These are phyloP conservation scores for Plantago coronopus DNA, from an alignment of 305 asterid genomes.

Conservation along the genomic window DNA sequence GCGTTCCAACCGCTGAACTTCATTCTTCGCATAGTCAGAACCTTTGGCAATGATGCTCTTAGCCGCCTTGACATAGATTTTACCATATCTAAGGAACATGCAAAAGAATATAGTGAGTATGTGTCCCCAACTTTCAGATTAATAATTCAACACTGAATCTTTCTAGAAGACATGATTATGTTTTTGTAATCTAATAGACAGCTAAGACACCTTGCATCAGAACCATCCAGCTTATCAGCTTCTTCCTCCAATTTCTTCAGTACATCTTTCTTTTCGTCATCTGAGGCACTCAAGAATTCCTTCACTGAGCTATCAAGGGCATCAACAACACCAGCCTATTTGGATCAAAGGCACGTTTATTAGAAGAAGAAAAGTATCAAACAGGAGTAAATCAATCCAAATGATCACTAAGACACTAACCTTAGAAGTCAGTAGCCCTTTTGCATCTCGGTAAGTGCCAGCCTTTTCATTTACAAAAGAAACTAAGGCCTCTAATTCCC, in stretches of 20 bases:
- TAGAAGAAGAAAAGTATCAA: conserved; percentile 9
- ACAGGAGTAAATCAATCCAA: conserved; percentile 10
- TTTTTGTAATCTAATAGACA: conserved; percentile 9
- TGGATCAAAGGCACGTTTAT: background rate
- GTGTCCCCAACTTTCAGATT: background rate
- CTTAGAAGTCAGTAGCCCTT: conserved; percentile 69
- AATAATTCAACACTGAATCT: too few species aligned
- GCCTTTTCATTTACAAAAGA: conserved; percentile 74
- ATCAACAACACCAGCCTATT: conserved; percentile 79
- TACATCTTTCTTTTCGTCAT: conserved; percentile 53
- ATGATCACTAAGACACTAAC: conserved; percentile 42
- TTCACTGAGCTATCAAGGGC: conserved; percentile 58
- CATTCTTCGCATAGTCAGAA: conserved; percentile 75
- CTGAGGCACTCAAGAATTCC: conserved; percentile 56
- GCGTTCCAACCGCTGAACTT: conserved; percentile 72
- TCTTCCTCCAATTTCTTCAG: conserved; percentile 63
- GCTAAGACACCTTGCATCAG: conserved; percentile 54
- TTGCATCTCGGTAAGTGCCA: conserved; percentile 78
- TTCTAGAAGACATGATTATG: background rate
- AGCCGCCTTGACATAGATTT: conserved; percentile 78
- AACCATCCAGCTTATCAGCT: conserved; percentile 65
- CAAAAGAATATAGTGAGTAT: conserved; percentile 17
- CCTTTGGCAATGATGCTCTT: conserved; percentile 79
- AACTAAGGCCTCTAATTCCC: conserved; percentile 75
- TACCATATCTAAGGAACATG: conserved; percentile 57